These are phyloP conservation scores for Curvularia eragrostidis DNA, from an alignment of 2,329 filamentous ascomycete genomes.

Conservation along the genomic window DNA sequence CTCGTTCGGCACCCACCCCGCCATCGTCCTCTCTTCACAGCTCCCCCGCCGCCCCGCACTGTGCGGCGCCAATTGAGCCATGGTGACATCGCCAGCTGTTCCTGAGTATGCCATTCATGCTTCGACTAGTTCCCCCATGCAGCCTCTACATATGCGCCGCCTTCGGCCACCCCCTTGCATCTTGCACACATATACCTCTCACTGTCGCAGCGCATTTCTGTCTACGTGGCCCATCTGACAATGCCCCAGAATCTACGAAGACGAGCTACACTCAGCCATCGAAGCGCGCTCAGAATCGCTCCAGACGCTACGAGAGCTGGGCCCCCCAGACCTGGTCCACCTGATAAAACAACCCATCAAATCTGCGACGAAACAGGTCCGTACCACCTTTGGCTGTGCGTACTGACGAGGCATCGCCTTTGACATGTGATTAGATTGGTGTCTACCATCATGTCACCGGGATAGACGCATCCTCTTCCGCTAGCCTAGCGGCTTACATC, in stretches of 20 bases:
- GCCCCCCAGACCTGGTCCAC: conserved; percentile 94
- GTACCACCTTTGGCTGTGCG: conserved; percentile 13
- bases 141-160: conserved; percentile 9
- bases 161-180: neutral
- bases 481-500: conserved; percentile 95
- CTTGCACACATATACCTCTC: neutral
- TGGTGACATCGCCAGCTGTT: conserved; percentile 53
- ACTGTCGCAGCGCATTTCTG: neutral
- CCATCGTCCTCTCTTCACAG: conserved; percentile 11
- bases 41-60: conserved; percentile 19
- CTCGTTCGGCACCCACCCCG: conserved; percentile 20
- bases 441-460: conserved; percentile 98
- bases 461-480: conserved; percentile 95
- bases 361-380: conserved; percentile 63
- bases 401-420: conserved; percentile 13
- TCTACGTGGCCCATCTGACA: conserved; percentile 11
- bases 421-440: conserved; percentile 67
- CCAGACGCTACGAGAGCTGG: conserved; percentile 84
- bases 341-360: conserved; percentile 78
- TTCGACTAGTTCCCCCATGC: conserved; percentile 15
- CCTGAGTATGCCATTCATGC: conserved; percentile 50
- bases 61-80: conserved; percentile 43
- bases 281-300: conserved; percentile 92
- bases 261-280: conserved; percentile 88
- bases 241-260: conserved; percentile 80